Base-by-base conservation (phyloP, 805 yeast genomes). In the Metschnikowia bowlesiae region DNA sequence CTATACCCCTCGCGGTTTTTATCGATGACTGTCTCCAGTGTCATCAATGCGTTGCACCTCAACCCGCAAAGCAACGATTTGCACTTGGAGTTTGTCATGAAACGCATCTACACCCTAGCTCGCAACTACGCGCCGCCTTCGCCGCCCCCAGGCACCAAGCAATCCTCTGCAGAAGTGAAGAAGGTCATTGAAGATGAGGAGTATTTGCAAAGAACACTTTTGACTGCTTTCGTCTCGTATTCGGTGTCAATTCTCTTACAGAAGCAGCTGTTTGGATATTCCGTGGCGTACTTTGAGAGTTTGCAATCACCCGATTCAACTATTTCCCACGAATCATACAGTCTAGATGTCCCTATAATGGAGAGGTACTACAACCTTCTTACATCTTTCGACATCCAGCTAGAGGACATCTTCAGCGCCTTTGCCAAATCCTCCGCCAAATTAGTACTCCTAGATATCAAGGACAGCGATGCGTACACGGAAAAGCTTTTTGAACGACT, bases 1-100 rank as follows among this genome's bases (percentile, higher is more conserved):
- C 63, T 81, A 16, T 83, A 84, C 61, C 97, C 97, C 7, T 86
- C 96, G 0, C 80, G 86, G 53, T 90, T 87, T 61, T 69, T 91
- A 43, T 76, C 85, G 1, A 85, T 88, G 79, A 81, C 84, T 0
- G 77, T 83, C 0, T 63, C 85, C 1, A 74, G 89, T 0, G 64
- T 84, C 35, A 67, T 85, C 47, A 81, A 81, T 44, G 75, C 81
- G 33, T 63, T 81, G 13, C 70, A 75, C 33, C 54, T 63, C 8
- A 81, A 54, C 39, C 58, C 56, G 4, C 53, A 50, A 7, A 49
- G 39, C 22, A 49, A 57, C 43, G 40, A 51, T n/a, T 62, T 68
- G 6, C 67, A 66, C 16, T 63, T 73, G 4, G 70, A 81, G 36
- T 69, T 66, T 76, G 46, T 70, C 22, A 53, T 69, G 46, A 84